Evolutionary conservation across 495 filamentous ascomycete species (phyloP), one percentile per base, ranked within the genome.

Genomic region (Aspergillus bridgeri): DNA sequence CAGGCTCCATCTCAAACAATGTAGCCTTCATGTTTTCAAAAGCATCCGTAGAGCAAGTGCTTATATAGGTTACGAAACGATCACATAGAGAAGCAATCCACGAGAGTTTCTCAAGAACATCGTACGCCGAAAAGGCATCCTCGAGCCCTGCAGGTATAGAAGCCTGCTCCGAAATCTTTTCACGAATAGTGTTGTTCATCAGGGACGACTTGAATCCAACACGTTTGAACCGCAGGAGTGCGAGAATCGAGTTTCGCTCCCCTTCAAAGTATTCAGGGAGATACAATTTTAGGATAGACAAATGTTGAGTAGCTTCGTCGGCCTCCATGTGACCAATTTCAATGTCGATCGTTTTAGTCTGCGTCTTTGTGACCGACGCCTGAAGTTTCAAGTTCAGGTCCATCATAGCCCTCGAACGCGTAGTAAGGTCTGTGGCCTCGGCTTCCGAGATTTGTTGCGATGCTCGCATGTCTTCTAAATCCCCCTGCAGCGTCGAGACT

Each of bases 351-450:
- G 91, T 91, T 69, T 94, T 97, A 63, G 89, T 87, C 69, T 96
- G 92, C 3, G 92, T 86, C 74, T 96, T 97, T 13, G 89, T 81
- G 21, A 90, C 91, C 11, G 92, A 93, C 42, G 86, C 81, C 63
- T 96, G 92, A 33, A 98, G 83, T 64, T 94, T 92, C 83, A 92
- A 82, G 71, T 96, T 98, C 44, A 98, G 80, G 69, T 98, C 92
- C 82, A 95, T 86, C 90, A 98, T 96, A 20, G 91, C 90, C 51
- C 91, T 83, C 33, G 92, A 96, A 27, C 91, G 87, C 56, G 81
- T 87, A 42, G 83, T 89, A 20, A 97, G 81, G 60, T 97, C 89
- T 62, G 91, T 90, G 6, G 92, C 89, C 67, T 98, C 93, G 4
- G 87, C 86, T 66, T 98, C 95, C 0, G 92, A 91, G 47, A 98